Conservation (phyloP, 2,329 filamentous ascomycete genomes). For the Thelonectria discophora region DNA sequence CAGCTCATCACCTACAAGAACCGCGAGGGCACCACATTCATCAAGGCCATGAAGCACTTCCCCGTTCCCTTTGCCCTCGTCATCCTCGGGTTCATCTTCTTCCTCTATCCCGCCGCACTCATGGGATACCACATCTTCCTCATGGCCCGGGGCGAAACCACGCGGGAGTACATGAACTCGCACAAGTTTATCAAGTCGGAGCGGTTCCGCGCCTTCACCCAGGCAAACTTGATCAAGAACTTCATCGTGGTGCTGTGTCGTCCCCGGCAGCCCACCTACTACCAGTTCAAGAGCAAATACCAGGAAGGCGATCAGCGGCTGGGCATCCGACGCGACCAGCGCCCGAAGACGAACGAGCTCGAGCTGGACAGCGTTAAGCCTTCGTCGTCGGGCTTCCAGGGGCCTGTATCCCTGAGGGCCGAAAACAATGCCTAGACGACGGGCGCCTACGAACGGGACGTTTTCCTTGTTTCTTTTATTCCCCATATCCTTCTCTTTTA, state of each 20-base stretch:
- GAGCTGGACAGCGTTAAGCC: constrained; percentile 76
- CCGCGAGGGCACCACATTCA: constrained; percentile 72
- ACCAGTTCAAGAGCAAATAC: constrained; percentile 83
- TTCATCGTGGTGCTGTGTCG: constrained; percentile 83
- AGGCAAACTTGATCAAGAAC: constrained; percentile 78
- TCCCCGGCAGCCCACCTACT: constrained; percentile 86
- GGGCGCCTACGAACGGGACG: constrained; percentile 7
- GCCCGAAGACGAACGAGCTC: constrained; percentile 62
- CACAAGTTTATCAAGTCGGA: constrained; percentile 95
- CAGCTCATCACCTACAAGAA: constrained; percentile 80
- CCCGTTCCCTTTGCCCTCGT: constrained; percentile 88
- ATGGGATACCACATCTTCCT: constrained; percentile 92
- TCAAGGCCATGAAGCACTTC: constrained; percentile 72
- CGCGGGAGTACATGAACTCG: constrained; percentile 92
- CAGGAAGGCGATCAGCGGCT: constrained; percentile 86
- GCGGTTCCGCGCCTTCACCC: constrained; percentile 88
- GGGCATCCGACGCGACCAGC: constrained; percentile 56
- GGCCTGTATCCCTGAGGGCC: constrained; percentile 58
- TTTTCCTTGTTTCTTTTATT: constrained; percentile 24
- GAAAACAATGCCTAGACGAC: constrained; percentile 39
- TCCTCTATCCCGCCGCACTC: constrained; percentile 83
- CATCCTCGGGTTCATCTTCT: constrained; percentile 79
- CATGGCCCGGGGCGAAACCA: constrained; percentile 91
- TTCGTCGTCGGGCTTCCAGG: constrained; percentile 60
- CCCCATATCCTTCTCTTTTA: neutral